These are phyloP conservation scores for Cladosporium cucumerinum DNA, from an alignment of 2,329 filamentous ascomycete genomes.

Conservation along the genomic window DNA sequence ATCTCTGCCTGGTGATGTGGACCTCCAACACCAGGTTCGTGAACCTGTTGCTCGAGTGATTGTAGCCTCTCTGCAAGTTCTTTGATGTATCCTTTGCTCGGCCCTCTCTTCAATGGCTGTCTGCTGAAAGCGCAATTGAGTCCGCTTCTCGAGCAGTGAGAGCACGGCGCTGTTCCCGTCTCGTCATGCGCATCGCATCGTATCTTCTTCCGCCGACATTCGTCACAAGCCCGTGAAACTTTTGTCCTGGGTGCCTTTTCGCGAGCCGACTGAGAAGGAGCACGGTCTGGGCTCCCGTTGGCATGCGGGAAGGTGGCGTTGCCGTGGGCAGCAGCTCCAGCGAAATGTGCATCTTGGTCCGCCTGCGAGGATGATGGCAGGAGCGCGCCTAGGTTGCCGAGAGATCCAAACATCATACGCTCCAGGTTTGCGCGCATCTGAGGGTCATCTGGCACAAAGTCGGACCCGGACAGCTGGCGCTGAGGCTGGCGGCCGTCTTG, in stretches of 20 bases:
- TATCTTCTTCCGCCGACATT: conserved; percentile 83
- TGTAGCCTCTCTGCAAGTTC: conserved; percentile 83
- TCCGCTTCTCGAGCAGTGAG: conserved; percentile 74
- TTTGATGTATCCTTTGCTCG: conserved; percentile 92
- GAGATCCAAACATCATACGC: conserved; percentile 13
- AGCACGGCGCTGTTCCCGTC: conserved; percentile 68
- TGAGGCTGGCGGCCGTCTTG: neutral
- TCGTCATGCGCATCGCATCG: conserved; percentile 81
- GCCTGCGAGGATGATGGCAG: conserved; percentile 6
- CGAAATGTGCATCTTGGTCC: conserved; percentile 15
- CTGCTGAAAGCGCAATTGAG: conserved; percentile 80
- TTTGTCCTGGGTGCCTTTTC: conserved; percentile 66
- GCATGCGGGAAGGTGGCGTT: conserved; percentile 24
- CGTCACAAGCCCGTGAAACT: conserved; percentile 83
- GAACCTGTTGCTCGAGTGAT: conserved; percentile 73
- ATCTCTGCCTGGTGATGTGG: conserved; percentile 28
- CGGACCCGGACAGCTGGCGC: neutral
- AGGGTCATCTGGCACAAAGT: conserved; percentile 18
- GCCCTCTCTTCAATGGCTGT: conserved; percentile 73
- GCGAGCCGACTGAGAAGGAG: conserved; percentile 16
- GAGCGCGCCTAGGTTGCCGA: conserved; percentile 9
- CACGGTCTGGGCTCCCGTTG: conserved; percentile 22
- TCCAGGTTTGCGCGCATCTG: conserved; percentile 19
- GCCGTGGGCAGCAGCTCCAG: conserved; percentile 19
- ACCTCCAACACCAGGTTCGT: conserved; percentile 26